A percentile compares a stretch with the other conserved stretches of the same genome.
Evolutionary conservation across 768 basidiomycete genomes (phyloP).

Genomic region (Arthromyces matolae): DNA sequence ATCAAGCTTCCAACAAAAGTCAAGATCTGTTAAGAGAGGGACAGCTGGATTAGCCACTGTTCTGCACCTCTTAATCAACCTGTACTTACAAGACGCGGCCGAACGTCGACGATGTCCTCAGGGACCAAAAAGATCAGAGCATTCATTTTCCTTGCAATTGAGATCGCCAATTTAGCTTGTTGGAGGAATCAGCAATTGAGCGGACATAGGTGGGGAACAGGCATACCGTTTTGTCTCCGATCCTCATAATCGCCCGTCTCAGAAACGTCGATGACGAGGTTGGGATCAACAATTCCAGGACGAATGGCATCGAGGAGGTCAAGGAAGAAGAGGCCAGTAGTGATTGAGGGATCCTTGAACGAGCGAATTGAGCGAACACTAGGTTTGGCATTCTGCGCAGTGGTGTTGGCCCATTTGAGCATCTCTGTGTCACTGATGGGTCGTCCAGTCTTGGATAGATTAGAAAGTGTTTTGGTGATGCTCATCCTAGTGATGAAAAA

Average conservation of each 20-base stretch:
- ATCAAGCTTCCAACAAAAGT: constrained; percentile 95
- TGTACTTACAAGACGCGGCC: constrained; percentile 75
- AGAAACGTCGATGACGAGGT: constrained; percentile 61
- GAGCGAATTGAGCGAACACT: constrained; percentile 68
- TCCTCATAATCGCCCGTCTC: constrained; percentile 77
- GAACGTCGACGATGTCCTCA: constrained; percentile 94
- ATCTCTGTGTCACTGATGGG: constrained; percentile 92
- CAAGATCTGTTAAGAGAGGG: constrained; percentile 56
- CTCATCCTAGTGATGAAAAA: constrained; percentile 51
- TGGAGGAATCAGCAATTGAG: constrained; percentile 3
- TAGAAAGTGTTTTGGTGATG: constrained; percentile 85
- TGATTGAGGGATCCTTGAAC: constrained; percentile 90
- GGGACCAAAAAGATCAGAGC: constrained; percentile 95
- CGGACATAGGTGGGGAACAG: background rate
- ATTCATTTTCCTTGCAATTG: constrained; percentile 97
- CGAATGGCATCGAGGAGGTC: constrained; percentile 87
- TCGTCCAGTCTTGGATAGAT: constrained; percentile 69
- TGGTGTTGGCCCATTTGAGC: constrained; percentile 93
- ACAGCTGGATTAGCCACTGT: background rate
- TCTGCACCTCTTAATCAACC: background rate
- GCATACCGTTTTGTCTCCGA: constrained; percentile 84
- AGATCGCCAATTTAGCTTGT: constrained; percentile 94
- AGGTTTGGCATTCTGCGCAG: constrained; percentile 69
- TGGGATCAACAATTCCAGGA: constrained; percentile 93
- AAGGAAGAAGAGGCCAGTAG: constrained; percentile 89